Evolutionary conservation across 371 early-diverging fungal species (phyloP).

Genomic region (Actinomucor elegans): DNA sequence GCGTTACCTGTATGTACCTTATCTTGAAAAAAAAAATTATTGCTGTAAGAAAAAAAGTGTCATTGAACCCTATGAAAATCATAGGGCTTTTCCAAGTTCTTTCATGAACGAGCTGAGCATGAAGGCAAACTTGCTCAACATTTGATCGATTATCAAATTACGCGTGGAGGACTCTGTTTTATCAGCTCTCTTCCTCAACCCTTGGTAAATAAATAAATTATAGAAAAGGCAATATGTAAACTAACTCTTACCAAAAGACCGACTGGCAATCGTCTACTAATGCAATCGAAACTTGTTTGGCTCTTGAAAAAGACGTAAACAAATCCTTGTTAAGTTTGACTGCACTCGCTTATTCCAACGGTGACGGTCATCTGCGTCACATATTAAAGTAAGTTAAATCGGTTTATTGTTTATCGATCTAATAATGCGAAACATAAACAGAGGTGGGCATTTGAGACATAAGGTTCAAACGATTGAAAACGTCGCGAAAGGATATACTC

Average conservation of each 20-base stretch:
- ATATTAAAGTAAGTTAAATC: slow-evolving; percentile 44
- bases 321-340: slow-evolving; percentile 57
- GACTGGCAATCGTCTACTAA: slow-evolving; percentile 39
- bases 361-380: slow-evolving; percentile 60
- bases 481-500: slow-evolving; percentile 48
- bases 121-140: slow-evolving; percentile 44
- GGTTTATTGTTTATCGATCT: background rate
- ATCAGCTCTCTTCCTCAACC: slow-evolving; percentile 39
- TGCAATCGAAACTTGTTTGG: slow-evolving; percentile 42
- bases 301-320: slow-evolving; percentile 59
- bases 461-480: slow-evolving; percentile 51
- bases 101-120: slow-evolving; percentile 61
- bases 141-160: slow-evolving; percentile 62
- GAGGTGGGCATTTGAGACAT: slow-evolving; percentile 31
- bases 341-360: slow-evolving; percentile 43
- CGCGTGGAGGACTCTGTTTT: slow-evolving; percentile 58
- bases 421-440: too few species aligned
- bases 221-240: background rate
- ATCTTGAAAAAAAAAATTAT: background rate
- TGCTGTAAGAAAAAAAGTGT: background rate
- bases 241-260: background rate
- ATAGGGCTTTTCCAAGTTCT: slow-evolving; percentile 56
- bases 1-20: slow-evolving; percentile 47
- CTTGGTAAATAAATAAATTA: slow-evolving; percentile 15
- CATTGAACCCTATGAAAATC: too few species aligned